These are phyloP conservation scores for Fusarium virguliforme DNA, from an alignment of 2,329 filamentous ascomycete genomes.

Conservation along the genomic window DNA sequence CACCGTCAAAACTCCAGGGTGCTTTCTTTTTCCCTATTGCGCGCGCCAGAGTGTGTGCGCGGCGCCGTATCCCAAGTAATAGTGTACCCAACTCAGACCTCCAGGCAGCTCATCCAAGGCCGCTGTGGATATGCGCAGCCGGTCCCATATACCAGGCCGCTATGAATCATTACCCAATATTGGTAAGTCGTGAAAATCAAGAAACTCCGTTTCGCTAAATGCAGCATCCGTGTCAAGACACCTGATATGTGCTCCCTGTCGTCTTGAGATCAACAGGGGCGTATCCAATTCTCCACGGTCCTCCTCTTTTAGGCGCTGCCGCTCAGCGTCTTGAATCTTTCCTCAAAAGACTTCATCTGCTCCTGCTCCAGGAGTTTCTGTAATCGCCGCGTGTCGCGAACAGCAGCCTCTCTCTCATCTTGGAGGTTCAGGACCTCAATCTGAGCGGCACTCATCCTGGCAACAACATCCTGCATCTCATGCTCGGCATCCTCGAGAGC, in stretches of 20 bases:
- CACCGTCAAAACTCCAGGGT: conserved; percentile 23
- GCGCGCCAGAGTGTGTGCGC: conserved; percentile 29
- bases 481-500: conserved; percentile 73
- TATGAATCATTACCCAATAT: conserved; percentile 37
- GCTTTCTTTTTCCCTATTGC: conserved; percentile 42
- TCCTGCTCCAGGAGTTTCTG: conserved; percentile 78
- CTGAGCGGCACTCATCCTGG: conserved; percentile 85
- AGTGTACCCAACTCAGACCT: conserved; percentile 33
- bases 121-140: conserved; percentile 26
- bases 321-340: conserved; percentile 57
- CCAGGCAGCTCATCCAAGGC: conserved; percentile 33
- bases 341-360: conserved; percentile 68
- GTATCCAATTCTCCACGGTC: conserved; percentile 18
- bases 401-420: conserved; percentile 80
- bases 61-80: conserved; percentile 32
- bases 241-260: conserved; percentile 35
- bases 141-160: conserved; percentile 29
- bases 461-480: conserved; percentile 87
- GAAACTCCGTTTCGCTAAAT: conserved; percentile 60
- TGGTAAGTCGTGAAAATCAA: conserved; percentile 47
- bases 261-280: conserved; percentile 25
- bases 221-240: conserved; percentile 47
- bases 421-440: conserved; percentile 88
- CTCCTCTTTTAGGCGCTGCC: conserved; percentile 47
- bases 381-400: conserved; percentile 79